Evolutionary conservation across 2,329 filamentous ascomycete species (phyloP).

Genomic region (Purpureocillium takamizusanense): DNA sequence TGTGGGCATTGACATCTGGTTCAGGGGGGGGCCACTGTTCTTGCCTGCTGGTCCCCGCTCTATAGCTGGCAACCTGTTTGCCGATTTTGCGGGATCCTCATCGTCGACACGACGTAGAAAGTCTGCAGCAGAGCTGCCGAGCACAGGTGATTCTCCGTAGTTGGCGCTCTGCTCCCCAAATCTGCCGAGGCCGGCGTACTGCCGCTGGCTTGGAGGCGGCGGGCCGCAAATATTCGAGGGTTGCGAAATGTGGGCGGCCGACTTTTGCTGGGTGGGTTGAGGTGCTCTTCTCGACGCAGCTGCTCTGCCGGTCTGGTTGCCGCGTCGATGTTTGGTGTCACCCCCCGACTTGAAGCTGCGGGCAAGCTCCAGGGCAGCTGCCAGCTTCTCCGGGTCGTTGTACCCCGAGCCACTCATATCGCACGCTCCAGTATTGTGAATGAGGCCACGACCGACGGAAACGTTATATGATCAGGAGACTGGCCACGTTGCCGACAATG

Average conservation of each 20-base stretch:
- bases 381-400: slow-evolving; percentile 15
- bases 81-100: not conserved
- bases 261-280: too few relatives aligned
- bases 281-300: too few relatives aligned
- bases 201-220: slow-evolving; percentile 10
- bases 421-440: too few relatives aligned
- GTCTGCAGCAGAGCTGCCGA: slow-evolving; percentile 12
- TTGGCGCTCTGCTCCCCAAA: not conserved
- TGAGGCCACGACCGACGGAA: too few relatives aligned
- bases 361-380: slow-evolving; percentile 17
- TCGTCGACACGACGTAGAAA: slow-evolving; percentile 11
- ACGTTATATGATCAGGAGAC: too few relatives aligned
- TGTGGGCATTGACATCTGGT: too few relatives aligned
- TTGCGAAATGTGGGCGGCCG: too few relatives aligned
- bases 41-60: too few relatives aligned
- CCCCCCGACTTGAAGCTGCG: slow-evolving; percentile 14
- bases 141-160: not conserved
- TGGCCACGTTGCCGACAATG: too few relatives aligned
- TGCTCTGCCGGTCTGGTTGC: not conserved
- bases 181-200: slow-evolving; percentile 5
- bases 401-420: slow-evolving; percentile 10
- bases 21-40: too few relatives aligned
- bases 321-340: slow-evolving; percentile 1
- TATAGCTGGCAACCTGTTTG: not conserved
- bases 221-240: not conserved